These are phyloP conservation scores for Claviceps maximensis DNA, from an alignment of 2,329 filamentous ascomycete species.

Conservation along the genomic window DNA sequence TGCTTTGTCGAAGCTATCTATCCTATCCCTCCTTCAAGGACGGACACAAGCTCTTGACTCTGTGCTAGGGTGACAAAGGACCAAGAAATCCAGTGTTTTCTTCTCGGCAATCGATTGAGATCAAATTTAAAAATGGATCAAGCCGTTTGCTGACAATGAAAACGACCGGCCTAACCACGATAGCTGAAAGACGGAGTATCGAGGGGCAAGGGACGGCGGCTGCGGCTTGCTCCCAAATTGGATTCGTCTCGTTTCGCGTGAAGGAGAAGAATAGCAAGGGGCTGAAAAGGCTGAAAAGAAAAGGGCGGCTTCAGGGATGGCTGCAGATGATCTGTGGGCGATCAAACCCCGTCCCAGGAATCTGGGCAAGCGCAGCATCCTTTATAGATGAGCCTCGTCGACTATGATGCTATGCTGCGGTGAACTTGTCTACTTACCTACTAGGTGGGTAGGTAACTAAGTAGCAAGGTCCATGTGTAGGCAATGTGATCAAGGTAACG, in stretches of 20 bases:
- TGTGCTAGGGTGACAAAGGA: not conserved
- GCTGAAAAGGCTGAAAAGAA: not conserved
- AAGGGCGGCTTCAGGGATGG: not conserved
- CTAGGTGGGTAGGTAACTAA: too few species aligned
- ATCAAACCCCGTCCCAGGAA: not conserved
- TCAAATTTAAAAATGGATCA: not conserved
- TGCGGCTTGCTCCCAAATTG: not conserved
- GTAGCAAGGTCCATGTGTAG: too few species aligned
- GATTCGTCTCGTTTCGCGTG: not conserved
- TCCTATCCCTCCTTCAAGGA: not conserved
- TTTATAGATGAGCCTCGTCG: slow-evolving; percentile 2
- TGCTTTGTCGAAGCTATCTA: not conserved
- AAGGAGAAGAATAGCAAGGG: not conserved
- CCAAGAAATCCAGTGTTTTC: too few species aligned
- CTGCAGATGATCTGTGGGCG: not conserved
- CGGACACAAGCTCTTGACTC: not conserved
- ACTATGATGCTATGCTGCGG: not conserved
- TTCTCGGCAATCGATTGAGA: not conserved
- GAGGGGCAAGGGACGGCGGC: not conserved
- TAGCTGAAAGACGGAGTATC: not conserved
- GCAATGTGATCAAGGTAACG: not conserved
- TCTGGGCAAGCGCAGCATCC: slow-evolving; percentile 1
- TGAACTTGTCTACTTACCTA: not conserved
- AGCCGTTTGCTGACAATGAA: not conserved
- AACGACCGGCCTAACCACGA: not conserved